Conservation (phyloP, 129 eudicot genomes). For the Lactuca sativa region DNA sequence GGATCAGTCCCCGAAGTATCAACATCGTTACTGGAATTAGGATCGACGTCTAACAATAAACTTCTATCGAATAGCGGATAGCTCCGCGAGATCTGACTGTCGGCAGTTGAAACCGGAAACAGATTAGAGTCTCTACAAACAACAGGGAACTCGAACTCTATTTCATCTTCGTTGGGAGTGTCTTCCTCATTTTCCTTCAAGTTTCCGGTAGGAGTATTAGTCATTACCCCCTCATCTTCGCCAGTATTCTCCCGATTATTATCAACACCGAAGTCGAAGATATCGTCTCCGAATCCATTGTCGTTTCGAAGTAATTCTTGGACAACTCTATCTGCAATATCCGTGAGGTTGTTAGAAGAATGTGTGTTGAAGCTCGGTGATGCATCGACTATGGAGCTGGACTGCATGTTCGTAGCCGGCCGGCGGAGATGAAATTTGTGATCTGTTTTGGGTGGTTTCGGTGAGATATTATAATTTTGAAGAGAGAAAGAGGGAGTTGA, state of each 20-base stretch:
- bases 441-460: not conserved
- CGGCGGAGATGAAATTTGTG: conserved; percentile 4
- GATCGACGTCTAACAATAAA: conserved; percentile 23
- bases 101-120: conserved; percentile 38
- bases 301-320: conserved; percentile 30
- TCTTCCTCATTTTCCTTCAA: not conserved
- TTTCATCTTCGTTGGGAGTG: conserved; percentile 26
- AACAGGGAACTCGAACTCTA: conserved; percentile 65
- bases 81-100: conserved; percentile 53
- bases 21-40: not conserved
- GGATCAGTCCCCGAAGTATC: conserved; percentile 3
- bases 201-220: not conserved
- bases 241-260: not conserved
- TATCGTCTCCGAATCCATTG: conserved; percentile 13
- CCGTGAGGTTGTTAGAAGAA: conserved; percentile 38
- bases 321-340: conserved; percentile 66
- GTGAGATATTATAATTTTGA: not conserved
- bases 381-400: conserved; percentile 21
- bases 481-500: conserved; percentile 8
- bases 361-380: conserved; percentile 63
- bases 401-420: conserved; percentile 39
- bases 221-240: not conserved
- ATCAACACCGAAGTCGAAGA: conserved; percentile 18
- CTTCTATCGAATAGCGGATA: conserved; percentile 58
- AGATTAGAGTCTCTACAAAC: conserved; percentile 15